phyloP scores from a whole-genome alignment of 345 rosid genomes.

The Lumnitzera racemosa region DNA sequence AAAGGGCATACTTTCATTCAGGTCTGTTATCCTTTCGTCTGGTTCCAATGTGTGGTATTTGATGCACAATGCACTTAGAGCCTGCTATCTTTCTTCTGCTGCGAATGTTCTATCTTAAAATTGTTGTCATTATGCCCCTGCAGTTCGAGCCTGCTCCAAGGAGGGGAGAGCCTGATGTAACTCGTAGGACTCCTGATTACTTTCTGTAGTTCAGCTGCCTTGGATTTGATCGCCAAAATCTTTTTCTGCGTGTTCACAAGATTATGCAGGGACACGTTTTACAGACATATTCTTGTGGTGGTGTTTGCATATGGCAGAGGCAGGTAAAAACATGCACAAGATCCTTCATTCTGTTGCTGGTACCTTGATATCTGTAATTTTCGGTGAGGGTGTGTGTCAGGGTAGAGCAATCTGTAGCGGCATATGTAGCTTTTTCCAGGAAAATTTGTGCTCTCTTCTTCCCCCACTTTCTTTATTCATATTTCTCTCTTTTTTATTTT shows the following conservation, averaged over 20 bases:
- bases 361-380: neutral
- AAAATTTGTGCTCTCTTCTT: slow-evolving; percentile 15
- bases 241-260: neutral
- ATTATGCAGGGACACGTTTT: slow-evolving; percentile 11
- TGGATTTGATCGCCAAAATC: neutral
- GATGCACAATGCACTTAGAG: too few species aligned
- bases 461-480: slow-evolving; percentile 3
- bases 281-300: too few species aligned
- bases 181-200: slow-evolving; percentile 94
- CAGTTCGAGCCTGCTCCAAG: slow-evolving; percentile 99
- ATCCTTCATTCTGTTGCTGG: slow-evolving; percentile 9
- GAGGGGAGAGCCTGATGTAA: slow-evolving; percentile 96
- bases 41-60: neutral
- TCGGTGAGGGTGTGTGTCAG: neutral
- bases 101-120: neutral
- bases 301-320: too few species aligned
- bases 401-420: slow-evolving; percentile 15
- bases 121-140: slow-evolving; percentile 7
- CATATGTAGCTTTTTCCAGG: slow-evolving; percentile 22
- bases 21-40: slow-evolving; percentile 28
- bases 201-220: slow-evolving; percentile 39
- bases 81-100: neutral
- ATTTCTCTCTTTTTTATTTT: neutral
- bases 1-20: slow-evolving; percentile 91
- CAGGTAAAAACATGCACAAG: neutral